Evolutionary conservation across 2,329 filamentous ascomycete species (phyloP).

Genomic region (Sclerotiophoma versabilis): DNA sequence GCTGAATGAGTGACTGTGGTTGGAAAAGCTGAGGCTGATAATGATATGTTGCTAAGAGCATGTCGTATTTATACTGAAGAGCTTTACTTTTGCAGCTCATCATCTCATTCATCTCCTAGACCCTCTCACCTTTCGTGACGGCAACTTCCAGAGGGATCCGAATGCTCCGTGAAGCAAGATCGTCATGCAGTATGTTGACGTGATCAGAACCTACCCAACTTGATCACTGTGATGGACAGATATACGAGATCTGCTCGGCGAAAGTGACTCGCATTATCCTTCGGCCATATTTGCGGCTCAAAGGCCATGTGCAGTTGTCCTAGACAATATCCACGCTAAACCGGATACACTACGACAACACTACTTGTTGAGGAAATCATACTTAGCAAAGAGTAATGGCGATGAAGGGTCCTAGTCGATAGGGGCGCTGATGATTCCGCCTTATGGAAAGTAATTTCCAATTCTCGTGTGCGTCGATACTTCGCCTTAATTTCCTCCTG

Average conservation of each 20-base stretch:
- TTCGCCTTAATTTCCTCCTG: too few species aligned
- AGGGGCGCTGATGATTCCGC: conserved; percentile 13
- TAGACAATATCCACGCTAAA: background rate
- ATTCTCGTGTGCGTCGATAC: too few species aligned
- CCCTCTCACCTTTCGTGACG: background rate
- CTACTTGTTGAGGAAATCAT: background rate
- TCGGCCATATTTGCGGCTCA: conserved; percentile 2
- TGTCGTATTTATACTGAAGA: conserved; percentile 8
- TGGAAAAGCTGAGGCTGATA: conserved; percentile 9
- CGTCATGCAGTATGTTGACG: background rate
- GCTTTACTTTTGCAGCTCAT: background rate
- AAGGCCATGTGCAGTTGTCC: background rate
- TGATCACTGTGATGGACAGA: conserved; percentile 2
- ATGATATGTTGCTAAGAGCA: background rate
- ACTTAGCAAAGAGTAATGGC: background rate
- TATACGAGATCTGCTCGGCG: conserved; percentile 3
- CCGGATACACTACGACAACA: background rate
- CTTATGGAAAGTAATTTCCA: too few species aligned
- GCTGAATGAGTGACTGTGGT: conserved; percentile 16
- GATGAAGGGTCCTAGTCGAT: conserved; percentile 8
- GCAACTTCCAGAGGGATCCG: conserved; percentile 1
- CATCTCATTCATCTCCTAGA: conserved; percentile 3
- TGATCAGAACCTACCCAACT: background rate
- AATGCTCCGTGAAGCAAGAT: background rate
- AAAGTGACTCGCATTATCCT: background rate